Evolutionary conservation across 768 basidiomycete genomes (phyloP).

Genomic region (Leccinum variicolor): DNA sequence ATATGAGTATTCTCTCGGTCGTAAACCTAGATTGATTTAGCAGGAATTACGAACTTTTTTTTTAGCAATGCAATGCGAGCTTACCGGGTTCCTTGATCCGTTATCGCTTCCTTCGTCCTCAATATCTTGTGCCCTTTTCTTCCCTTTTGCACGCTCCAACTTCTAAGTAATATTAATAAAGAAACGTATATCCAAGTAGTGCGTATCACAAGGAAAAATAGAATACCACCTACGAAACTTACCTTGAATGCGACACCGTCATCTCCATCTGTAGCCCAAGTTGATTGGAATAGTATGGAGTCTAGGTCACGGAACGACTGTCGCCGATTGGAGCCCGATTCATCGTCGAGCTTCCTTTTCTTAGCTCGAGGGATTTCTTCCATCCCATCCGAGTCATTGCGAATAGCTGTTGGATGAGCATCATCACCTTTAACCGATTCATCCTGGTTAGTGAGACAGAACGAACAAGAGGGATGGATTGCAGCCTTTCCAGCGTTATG

Average conservation of each 20-base stretch:
- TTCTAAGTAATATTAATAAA: not conserved
- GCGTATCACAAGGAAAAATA: not conserved
- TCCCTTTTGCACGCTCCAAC: not conserved
- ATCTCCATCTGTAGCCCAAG: not conserved
- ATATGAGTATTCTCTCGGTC: not conserved
- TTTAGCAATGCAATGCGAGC: not conserved
- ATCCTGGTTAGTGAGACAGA: not conserved
- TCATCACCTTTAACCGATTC: not conserved
- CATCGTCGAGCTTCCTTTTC: not conserved
- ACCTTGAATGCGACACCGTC: not conserved
- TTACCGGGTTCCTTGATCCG: not conserved
- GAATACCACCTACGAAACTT: not conserved
- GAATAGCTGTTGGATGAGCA: not conserved
- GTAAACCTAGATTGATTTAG: not conserved
- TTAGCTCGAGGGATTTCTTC: not conserved
- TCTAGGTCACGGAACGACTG: not conserved
- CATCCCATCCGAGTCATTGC: not conserved
- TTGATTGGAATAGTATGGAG: not conserved
- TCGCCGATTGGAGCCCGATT: not conserved
- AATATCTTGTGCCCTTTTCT: not conserved
- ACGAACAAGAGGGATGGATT: not conserved
- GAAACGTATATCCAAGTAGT: not conserved
- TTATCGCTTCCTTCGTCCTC: not conserved
- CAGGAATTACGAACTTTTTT: not conserved
- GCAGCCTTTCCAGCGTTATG: slow-evolving; percentile 73